A percentile compares a stretch with the other conserved stretches of the same genome.
These are phyloP conservation scores for Hygrocybe punicea DNA, from an alignment of 768 basidiomycete species.

Conservation along the genomic window DNA sequence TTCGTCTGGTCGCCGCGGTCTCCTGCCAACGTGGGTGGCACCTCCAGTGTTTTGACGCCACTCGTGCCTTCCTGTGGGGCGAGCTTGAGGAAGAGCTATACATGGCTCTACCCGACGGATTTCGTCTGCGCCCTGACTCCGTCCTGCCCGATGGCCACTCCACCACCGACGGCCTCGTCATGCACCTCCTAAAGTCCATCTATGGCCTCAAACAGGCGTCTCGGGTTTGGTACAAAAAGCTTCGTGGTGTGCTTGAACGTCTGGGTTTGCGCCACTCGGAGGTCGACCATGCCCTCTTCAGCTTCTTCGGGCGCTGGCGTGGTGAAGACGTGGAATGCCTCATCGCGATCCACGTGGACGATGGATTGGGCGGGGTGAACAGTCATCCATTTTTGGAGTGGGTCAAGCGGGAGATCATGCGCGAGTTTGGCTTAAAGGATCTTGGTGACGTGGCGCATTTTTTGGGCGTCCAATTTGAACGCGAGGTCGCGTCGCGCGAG, in stretches of 20 bases:
- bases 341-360: constrained; percentile 28
- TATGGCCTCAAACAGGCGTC: constrained; percentile 38
- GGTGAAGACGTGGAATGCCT: constrained; percentile 10
- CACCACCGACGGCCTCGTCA: constrained; percentile 7
- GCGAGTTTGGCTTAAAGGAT: constrained; percentile 27
- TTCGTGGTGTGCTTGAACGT: constrained; percentile 10
- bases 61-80: constrained; percentile 14
- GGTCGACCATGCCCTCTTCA: constrained; percentile 28
- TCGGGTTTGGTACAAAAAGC: constrained; percentile 21
- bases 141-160: not conserved
- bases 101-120: constrained; percentile 10
- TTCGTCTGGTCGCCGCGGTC: constrained; percentile 22
- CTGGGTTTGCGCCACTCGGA: constrained; percentile 20
- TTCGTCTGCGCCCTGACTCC: not conserved
- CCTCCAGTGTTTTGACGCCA: constrained; percentile 24
- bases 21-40: constrained; percentile 11
- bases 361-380: constrained; percentile 21
- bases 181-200: constrained; percentile 20
- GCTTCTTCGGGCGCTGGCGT: constrained; percentile 3
- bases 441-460: constrained; percentile 28
- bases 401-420: constrained; percentile 18
- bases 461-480: constrained; percentile 24
- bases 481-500: constrained; percentile 7
- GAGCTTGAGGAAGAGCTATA: constrained; percentile 16
- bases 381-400: constrained; percentile 16